These are phyloP conservation scores for Verticillium alfalfae DNA, from an alignment of 2,329 filamentous ascomycete genomes.

Conservation along the genomic window DNA sequence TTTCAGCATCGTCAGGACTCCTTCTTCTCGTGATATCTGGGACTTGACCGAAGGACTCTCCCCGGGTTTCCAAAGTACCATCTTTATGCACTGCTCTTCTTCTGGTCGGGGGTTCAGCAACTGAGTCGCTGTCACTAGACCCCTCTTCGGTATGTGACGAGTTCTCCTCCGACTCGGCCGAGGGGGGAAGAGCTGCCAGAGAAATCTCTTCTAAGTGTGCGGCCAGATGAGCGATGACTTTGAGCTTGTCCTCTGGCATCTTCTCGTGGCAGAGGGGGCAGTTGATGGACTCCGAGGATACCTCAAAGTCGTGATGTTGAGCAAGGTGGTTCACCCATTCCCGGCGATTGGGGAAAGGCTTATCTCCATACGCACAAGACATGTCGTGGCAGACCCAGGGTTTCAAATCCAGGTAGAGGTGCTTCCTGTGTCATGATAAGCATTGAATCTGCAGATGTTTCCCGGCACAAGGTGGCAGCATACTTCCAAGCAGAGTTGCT, in stretches of 20 bases:
- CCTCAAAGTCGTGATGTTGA: not conserved
- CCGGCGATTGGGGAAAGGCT: not conserved
- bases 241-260: not conserved
- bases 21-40: no score
- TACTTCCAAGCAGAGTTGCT: conserved; percentile 1
- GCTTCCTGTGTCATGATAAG: not conserved
- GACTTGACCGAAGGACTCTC: no score
- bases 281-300: not conserved
- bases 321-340: conserved; percentile 2
- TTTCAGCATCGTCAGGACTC: no score
- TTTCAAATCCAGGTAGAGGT: not conserved
- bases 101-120: not conserved
- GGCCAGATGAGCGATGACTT: not conserved
- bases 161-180: conserved; percentile 12
- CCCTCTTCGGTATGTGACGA: not conserved
- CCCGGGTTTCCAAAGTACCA: not conserved
- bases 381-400: conserved; percentile 1
- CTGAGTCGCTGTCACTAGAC: not conserved
- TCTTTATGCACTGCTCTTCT: not conserved
- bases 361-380: not conserved
- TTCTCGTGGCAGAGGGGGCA: not conserved
- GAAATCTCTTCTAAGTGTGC: conserved; percentile 4
- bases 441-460: no score
- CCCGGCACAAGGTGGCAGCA: not conserved
- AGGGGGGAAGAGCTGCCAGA: conserved; percentile 27